Base-by-base conservation (phyloP, 2,329 filamentous ascomycete genomes). In the Chrysoporthe deuterocubensis region DNA sequence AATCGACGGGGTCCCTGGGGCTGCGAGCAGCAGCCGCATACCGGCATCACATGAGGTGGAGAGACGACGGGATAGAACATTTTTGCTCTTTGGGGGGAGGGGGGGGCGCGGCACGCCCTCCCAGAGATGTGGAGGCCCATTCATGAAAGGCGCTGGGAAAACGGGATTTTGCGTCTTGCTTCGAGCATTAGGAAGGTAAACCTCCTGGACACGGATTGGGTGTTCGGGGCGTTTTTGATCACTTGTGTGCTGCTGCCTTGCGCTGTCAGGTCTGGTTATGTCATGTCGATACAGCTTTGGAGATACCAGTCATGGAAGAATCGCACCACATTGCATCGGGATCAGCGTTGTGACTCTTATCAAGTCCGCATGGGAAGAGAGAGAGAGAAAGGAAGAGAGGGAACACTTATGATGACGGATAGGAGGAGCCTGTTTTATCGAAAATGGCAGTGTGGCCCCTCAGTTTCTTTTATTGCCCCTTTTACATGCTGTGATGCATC, bases 211-310 rank as follows among this genome's bases (percentile, higher is more conserved):
- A 57, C 40, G 14, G 50, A 34, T 48, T 61, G 56, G 67, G 67
- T 69, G 67, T 69, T 69, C 58, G 67, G 61, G 67, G 67, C 67
- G 67, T 69, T 69, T 69, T 64, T 66, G 32, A 62, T 61, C 40
- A 57, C 21, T 66, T 50, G 57, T 59, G 61, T 54, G 32, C 26
- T 26, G 2, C 26, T 26, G 26, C 48, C 64, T 67, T 43, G 11
- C 50, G 62, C 57, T 66, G 65, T 61, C 52, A 50, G 65, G 50
- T 61, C 62, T 62, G 61, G 61, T 67, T 46, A 58, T 59, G 50
- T 64, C 61, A 57, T 67, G 56, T 67, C 67, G 44, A 69, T 67
- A 69, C 46, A 69, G 32, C 48, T 64, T 57, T 62, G 48, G 44
- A 65, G 63, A 54, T 46, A 64, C 48, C 57, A 69, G 43, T 54